These are phyloP conservation scores for Lyophyllum decastes DNA, from an alignment of 768 basidiomycete genomes.

Conservation along the genomic window DNA sequence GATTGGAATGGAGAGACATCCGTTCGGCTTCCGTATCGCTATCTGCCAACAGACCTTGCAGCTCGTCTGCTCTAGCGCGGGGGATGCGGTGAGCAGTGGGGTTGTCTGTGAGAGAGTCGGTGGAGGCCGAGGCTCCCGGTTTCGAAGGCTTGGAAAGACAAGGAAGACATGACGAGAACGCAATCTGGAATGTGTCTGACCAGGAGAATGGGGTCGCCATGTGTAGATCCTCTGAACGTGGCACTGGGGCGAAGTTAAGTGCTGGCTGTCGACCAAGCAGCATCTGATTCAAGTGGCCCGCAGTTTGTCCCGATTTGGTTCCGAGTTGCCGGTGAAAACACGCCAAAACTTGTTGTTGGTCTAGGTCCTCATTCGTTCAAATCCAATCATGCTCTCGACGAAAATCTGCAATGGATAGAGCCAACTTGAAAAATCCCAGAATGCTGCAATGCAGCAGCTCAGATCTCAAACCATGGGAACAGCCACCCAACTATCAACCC, in stretches of 20 bases:
- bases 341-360: background rate
- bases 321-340: background rate
- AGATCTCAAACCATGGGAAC: too few species aligned
- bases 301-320: conserved; percentile 9
- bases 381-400: too few species aligned
- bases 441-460: too few species aligned
- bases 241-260: background rate
- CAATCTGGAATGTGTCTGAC: conserved; percentile 61
- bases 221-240: background rate
- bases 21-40: conserved; percentile 58
- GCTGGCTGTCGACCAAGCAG: background rate
- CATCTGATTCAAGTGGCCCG: background rate
- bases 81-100: conserved; percentile 33
- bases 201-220: conserved; percentile 52
- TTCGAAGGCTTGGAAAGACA: conserved; percentile 42
- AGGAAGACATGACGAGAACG: conserved; percentile 58
- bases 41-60: conserved; percentile 39
- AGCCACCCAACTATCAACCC: background rate
- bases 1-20: conserved; percentile 68
- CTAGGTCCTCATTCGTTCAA: too few species aligned
- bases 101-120: conserved; percentile 26
- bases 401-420: too few species aligned
- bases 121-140: conserved; percentile 16
- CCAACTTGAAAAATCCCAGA: too few species aligned
- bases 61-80: conserved; percentile 38